These are phyloP conservation scores for Candida glucosophila DNA, from an alignment of 1,139 yeast genomes.

Conservation along the genomic window DNA sequence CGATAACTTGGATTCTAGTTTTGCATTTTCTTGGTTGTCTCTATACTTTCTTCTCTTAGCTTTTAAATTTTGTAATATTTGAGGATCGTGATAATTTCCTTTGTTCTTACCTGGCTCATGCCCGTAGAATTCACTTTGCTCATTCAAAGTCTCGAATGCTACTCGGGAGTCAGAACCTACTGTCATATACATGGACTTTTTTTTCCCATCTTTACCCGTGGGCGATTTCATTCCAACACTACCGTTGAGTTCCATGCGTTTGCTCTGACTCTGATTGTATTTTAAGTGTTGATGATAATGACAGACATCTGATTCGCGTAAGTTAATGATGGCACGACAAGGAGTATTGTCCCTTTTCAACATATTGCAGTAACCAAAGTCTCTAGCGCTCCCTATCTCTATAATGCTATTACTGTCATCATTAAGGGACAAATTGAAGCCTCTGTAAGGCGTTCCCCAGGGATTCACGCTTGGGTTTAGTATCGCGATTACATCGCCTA, in stretches of 20 bases:
- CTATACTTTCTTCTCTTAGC: conserved; percentile 23
- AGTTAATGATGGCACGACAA: conserved; percentile 58
- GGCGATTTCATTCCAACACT: conserved; percentile 39
- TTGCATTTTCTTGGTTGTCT: conserved; percentile 25
- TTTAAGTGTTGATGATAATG: conserved; percentile 61
- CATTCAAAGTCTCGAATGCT: conserved; percentile 13
- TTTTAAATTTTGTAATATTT: conserved; percentile 27
- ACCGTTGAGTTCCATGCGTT: conserved; percentile 71
- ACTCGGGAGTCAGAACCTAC: conserved; percentile 7
- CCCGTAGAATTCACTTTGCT: conserved; percentile 15
- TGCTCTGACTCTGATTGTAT: conserved; percentile 42
- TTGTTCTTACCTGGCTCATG: conserved; percentile 8
- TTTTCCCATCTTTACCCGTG: conserved; percentile 9
- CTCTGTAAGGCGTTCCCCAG: conserved; percentile 13
- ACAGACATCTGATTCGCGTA: conserved; percentile 47
- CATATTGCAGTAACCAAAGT: conserved; percentile 63
- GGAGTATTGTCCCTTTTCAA: conserved; percentile 33
- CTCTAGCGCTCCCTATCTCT: conserved; percentile 66
- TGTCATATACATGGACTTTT: conserved; percentile 15
- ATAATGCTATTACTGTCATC: conserved; percentile 45
- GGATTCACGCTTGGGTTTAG: conserved; percentile 59
- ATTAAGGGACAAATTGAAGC: conserved; percentile 56
- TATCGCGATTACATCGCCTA: conserved; percentile 69
- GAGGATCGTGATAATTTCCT: conserved; percentile 37
- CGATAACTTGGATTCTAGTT: conserved; percentile 21